These are phyloP conservation scores for Beauveria bassiana DNA, from an alignment of 2,329 filamentous ascomycete species.

Conservation along the genomic window DNA sequence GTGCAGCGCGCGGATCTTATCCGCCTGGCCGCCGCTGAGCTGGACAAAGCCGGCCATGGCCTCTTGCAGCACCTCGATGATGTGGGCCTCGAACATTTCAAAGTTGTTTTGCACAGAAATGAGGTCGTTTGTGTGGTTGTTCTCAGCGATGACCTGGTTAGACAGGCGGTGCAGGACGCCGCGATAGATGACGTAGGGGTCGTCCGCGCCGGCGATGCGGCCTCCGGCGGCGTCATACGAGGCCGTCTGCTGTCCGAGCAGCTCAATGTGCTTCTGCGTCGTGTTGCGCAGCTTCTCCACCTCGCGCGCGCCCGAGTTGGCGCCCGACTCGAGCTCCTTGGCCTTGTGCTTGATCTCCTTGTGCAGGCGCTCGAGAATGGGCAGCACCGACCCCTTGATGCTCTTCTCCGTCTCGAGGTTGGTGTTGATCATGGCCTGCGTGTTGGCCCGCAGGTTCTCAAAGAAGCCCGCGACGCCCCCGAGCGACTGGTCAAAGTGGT, in stretches of 20 bases:
- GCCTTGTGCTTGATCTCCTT: slow-evolving; percentile 94
- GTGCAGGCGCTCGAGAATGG: slow-evolving; percentile 83
- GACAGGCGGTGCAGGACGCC: slow-evolving; percentile 76
- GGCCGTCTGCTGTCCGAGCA: slow-evolving; percentile 80
- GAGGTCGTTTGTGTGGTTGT: slow-evolving; percentile 89
- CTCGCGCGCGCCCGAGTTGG: slow-evolving; percentile 76
- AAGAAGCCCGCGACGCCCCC: slow-evolving; percentile 85
- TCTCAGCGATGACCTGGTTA: slow-evolving; percentile 90
- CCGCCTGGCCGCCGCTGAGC: slow-evolving; percentile 70
- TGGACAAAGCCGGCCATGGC: slow-evolving; percentile 78
- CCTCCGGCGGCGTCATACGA: slow-evolving; percentile 68
- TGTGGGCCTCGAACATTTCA: slow-evolving; percentile 75
- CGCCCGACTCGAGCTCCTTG: slow-evolving; percentile 79
- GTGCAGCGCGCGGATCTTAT: slow-evolving; percentile 75
- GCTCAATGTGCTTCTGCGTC: slow-evolving; percentile 94
- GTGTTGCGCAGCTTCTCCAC: slow-evolving; percentile 80
- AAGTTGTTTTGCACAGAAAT: slow-evolving; percentile 89
- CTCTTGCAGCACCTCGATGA: slow-evolving; percentile 74
- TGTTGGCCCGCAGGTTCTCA: slow-evolving; percentile 89
- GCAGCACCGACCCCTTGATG: slow-evolving; percentile 77
- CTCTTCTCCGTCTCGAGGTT: slow-evolving; percentile 88
- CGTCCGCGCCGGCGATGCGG: slow-evolving; percentile 62
- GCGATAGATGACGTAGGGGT: slow-evolving; percentile 82
- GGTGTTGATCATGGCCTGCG: slow-evolving; percentile 80
- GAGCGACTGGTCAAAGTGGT: slow-evolving; percentile 88